A percentile compares a stretch with the other conserved stretches of the same genome.
Evolutionary conservation across 2,329 filamentous ascomycete species (phyloP).

Genomic region (Penicillium sp.): DNA sequence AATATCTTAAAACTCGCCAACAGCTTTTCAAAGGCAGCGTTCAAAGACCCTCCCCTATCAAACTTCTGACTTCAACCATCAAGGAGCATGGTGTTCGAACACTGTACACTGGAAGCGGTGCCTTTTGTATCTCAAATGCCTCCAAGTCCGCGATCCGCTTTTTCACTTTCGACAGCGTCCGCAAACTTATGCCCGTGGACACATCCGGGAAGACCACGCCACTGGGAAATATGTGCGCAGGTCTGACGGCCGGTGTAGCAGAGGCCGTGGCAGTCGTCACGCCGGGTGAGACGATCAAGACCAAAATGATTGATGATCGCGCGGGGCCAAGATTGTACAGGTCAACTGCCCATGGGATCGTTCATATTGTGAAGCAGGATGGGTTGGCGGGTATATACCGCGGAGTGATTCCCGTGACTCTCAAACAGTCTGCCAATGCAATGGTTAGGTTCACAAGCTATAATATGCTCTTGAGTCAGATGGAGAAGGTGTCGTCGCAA

Average conservation of each 20-base stretch:
- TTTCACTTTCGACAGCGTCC: constrained; percentile 18
- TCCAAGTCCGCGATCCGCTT: constrained; percentile 21
- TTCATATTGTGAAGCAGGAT: constrained; percentile 51
- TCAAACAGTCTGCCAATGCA: constrained; percentile 51
- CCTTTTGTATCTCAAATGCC: constrained; percentile 20
- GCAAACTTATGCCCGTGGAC: constrained; percentile 13
- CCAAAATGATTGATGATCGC: constrained; percentile 63
- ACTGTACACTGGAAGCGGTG: constrained; percentile 17
- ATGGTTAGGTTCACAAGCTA: constrained; percentile 63
- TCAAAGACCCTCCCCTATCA: background rate
- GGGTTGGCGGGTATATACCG: constrained; percentile 58
- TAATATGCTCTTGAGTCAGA: constrained; percentile 59
- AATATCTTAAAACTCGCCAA: constrained; percentile 21
- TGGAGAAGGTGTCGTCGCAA: constrained; percentile 42
- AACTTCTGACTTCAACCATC: constrained; percentile 9
- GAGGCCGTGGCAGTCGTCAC: constrained; percentile 64
- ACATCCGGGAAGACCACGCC: constrained; percentile 46
- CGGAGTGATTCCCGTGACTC: constrained; percentile 60
- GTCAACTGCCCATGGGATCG: constrained; percentile 53
- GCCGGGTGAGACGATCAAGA: constrained; percentile 67
- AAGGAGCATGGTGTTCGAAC: constrained; percentile 9
- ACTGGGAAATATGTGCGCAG: constrained; percentile 57
- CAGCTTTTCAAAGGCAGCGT: constrained; percentile 9
- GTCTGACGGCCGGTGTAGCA: constrained; percentile 63
- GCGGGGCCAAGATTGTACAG: constrained; percentile 49